A percentile compares a stretch with the other conserved stretches of the same genome.
phyloP scores from a whole-genome alignment of 805 yeast genomes.

The Saccharomycopsis fermentans region DNA sequence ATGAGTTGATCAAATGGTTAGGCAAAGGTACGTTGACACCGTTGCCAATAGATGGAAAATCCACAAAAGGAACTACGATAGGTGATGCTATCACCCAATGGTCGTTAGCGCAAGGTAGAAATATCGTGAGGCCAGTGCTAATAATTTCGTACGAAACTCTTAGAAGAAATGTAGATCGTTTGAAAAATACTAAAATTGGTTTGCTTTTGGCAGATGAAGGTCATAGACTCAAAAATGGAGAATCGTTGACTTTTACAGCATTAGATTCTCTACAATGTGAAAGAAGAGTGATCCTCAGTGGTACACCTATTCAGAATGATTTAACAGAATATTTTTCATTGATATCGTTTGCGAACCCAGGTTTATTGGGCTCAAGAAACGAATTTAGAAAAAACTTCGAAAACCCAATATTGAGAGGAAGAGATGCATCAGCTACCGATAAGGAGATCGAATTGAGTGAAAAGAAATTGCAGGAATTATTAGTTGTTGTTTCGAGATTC shows the following conservation, averaged over 20 bases:
- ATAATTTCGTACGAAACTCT: slow-evolving; percentile 92
- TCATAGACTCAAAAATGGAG: slow-evolving; percentile 78
- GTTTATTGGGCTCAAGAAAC: slow-evolving; percentile 69
- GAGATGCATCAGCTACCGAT: slow-evolving; percentile 86
- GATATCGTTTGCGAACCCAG: slow-evolving; percentile 89
- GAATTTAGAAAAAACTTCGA: slow-evolving; percentile 86
- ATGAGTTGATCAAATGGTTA: slow-evolving; percentile 88
- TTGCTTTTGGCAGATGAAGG: slow-evolving; percentile 81
- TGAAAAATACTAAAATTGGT: slow-evolving; percentile 75
- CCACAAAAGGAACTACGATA: slow-evolving; percentile 60
- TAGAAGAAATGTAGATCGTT: slow-evolving; percentile 68
- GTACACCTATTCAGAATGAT: slow-evolving; percentile 96
- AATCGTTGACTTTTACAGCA: slow-evolving; percentile 82
- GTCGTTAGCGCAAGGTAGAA: slow-evolving; percentile 82
- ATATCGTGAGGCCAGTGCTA: slow-evolving; percentile 84
- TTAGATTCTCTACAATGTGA: slow-evolving; percentile 74
- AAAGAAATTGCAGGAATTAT: slow-evolving; percentile 54
- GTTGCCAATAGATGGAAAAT: slow-evolving; percentile 85
- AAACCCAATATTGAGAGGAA: slow-evolving; percentile 63
- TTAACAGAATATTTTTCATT: slow-evolving; percentile 87
- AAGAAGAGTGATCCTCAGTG: slow-evolving; percentile 85
- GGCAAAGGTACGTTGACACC: slow-evolving; percentile 88
- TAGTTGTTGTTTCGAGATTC: slow-evolving; percentile 72
- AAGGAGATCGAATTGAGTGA: slow-evolving; percentile 64
- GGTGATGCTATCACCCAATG: slow-evolving; percentile 62